A percentile compares a stretch with the other conserved stretches of the same genome.
These are phyloP conservation scores for Ambrosia hybrid DNA, from an alignment of 140 eudicot species.

Conservation along the genomic window DNA sequence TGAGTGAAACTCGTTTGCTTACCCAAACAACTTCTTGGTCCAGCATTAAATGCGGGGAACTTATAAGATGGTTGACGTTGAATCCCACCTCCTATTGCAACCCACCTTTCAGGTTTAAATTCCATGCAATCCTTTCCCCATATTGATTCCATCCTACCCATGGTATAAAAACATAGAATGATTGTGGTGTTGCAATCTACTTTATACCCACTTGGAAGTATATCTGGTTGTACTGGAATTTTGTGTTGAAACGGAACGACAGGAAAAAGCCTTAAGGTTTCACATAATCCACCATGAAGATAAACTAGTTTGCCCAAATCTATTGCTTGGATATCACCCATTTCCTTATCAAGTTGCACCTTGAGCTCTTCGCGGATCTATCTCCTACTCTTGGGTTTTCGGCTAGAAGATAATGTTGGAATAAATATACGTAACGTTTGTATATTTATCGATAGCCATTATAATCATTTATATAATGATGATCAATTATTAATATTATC, in stretches of 20 bases:
- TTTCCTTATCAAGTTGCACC: not conserved
- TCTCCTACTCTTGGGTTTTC: conserved; percentile 15
- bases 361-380: conserved; percentile 16
- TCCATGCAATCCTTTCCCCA: conserved; percentile 43
- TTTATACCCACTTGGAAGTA: conserved; percentile 28
- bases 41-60: not conserved
- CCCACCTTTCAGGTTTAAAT: conserved; percentile 25
- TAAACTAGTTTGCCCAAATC: conserved; percentile 22
- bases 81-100: not conserved
- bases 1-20: not conserved
- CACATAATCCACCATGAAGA: conserved; percentile 37
- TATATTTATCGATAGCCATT: too few relatives aligned
- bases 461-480: too few relatives aligned
- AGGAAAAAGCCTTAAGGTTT: conserved; percentile 36
- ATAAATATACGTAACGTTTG: too few relatives aligned
- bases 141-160: conserved; percentile 33
- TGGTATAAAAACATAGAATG: conserved; percentile 12
- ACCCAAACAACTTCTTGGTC: not conserved
- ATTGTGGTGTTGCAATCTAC: not conserved
- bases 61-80: not conserved
- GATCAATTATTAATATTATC: too few relatives aligned
- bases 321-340: not conserved
- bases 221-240: conserved; percentile 19
- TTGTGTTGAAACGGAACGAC: conserved; percentile 19
- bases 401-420: not conserved